Evolutionary conservation across 2,329 filamentous ascomycete species (phyloP).

Genomic region (Paracamarosporium sp.): DNA sequence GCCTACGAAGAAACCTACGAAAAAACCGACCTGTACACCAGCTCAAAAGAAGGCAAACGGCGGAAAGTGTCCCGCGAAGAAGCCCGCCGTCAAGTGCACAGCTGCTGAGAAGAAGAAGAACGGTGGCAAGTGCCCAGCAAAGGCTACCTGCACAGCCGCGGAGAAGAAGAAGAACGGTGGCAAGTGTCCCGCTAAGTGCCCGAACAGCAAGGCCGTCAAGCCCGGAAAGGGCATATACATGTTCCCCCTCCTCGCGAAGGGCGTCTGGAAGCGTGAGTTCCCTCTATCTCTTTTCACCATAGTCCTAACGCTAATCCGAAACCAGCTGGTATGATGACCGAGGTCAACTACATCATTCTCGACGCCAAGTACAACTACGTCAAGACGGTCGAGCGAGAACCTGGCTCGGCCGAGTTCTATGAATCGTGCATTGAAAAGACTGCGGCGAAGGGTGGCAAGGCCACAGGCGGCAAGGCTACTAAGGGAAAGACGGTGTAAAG

Average conservation of each 20-base stretch:
- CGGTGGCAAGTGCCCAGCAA: too few species aligned
- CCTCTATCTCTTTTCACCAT: not conserved
- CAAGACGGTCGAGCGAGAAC: not conserved
- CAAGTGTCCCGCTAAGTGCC: conserved; percentile 1
- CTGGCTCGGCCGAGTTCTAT: not conserved
- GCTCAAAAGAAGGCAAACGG: not conserved
- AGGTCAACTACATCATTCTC: not conserved
- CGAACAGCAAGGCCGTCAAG: conserved; percentile 6
- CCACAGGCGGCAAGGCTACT: not conserved
- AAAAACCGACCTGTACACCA: not conserved
- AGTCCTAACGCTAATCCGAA: conserved; percentile 2
- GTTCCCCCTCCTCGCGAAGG: too few species aligned
- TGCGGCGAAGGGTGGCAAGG: conserved; percentile 1
- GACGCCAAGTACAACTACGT: not conserved
- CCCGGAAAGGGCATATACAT: too few species aligned
- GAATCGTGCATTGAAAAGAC: not conserved
- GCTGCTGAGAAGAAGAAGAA: too few species aligned
- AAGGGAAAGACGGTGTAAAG: not conserved
- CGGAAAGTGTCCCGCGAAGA: not conserved
- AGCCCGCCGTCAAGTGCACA: too few species aligned
- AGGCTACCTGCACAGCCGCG: not conserved
- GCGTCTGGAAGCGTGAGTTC: not conserved
- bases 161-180: conserved; percentile 1
- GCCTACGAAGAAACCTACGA: too few species aligned
- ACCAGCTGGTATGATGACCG: not conserved